These are phyloP conservation scores for Candida pseudoviswanathii DNA, from an alignment of 1,139 yeast genomes.

Conservation along the genomic window DNA sequence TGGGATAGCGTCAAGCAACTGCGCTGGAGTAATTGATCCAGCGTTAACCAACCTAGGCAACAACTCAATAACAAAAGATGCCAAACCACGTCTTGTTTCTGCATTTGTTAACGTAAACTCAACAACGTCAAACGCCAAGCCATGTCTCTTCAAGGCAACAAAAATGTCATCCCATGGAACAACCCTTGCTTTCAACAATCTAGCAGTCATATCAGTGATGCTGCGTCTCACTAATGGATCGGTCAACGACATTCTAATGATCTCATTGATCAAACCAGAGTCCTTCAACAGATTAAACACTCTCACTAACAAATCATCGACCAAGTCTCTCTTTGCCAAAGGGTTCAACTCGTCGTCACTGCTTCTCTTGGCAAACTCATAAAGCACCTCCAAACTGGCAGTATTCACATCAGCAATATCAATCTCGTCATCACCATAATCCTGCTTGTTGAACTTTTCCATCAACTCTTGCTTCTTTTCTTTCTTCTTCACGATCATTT, in stretches of 20 bases:
- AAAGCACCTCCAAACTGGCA: background rate
- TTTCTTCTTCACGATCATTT: background rate
- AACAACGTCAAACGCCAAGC: slow-evolving; percentile 33
- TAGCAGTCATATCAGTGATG: slow-evolving; percentile 27
- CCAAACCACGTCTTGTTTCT: slow-evolving; percentile 32
- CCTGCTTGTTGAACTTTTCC: slow-evolving; percentile 5
- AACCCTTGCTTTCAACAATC: slow-evolving; percentile 30
- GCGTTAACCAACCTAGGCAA: slow-evolving; percentile 26
- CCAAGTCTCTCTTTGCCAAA: slow-evolving; percentile 16
- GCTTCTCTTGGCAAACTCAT: background rate
- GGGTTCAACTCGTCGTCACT: background rate
- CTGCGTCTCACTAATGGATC: slow-evolving; percentile 32
- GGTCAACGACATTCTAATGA: slow-evolving; percentile 30
- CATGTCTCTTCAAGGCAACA: slow-evolving; percentile 32
- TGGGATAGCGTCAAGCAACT: slow-evolving; percentile 9
- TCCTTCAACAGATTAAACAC: slow-evolving; percentile 31
- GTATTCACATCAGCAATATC: background rate
- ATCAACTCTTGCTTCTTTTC: slow-evolving; percentile 4
- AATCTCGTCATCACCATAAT: background rate
- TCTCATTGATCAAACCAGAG: slow-evolving; percentile 32
- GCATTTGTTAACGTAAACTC: slow-evolving; percentile 29
- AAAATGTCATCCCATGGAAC: slow-evolving; percentile 39
- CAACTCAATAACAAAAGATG: slow-evolving; percentile 29
- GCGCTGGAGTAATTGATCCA: slow-evolving; percentile 9
- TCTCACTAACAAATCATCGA: slow-evolving; percentile 25